phyloP scores from a whole-genome alignment of 1,139 yeast genomes.

The Sugiyamaella novakii region DNA sequence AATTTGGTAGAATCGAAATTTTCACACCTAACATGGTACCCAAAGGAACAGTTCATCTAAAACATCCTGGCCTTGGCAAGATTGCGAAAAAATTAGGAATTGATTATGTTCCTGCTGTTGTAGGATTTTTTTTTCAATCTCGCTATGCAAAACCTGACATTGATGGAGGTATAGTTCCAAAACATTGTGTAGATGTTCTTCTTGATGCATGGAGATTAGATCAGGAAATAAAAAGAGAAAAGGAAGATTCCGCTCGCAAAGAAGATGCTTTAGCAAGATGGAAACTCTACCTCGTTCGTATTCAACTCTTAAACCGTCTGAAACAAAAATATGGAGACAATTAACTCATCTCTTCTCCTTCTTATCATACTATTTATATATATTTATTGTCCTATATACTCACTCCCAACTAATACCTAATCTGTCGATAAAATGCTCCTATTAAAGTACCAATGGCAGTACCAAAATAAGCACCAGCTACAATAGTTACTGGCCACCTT shows the following conservation, averaged over 20 bases:
- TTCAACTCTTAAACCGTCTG: constrained; percentile 61
- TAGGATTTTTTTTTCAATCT: constrained; percentile 62
- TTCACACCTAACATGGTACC: constrained; percentile 76
- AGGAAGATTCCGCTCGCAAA: constrained; percentile 23
- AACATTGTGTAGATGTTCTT: constrained; percentile 60
- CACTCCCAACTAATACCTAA: too few relatives aligned
- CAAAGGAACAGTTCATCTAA: constrained; percentile 59
- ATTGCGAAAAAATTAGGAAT: constrained; percentile 64
- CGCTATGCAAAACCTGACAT: constrained; percentile 60
- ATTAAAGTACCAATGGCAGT: constrained; percentile 56
- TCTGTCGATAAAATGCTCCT: constrained; percentile 30
- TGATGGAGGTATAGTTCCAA: constrained; percentile 67
- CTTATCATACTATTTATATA: too few relatives aligned
- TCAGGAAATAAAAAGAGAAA: constrained; percentile 48
- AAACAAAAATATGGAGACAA: constrained; percentile 37
- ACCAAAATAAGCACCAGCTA: constrained; percentile 80
- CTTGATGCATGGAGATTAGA: constrained; percentile 50
- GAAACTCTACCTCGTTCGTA: constrained; percentile 62
- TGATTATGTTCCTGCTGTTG: constrained; percentile 74
- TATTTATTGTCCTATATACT: too few relatives aligned
- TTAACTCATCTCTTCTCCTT: neutral
- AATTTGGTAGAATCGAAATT: constrained; percentile 73
- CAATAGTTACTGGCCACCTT: constrained; percentile 89
- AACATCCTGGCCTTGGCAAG: constrained; percentile 53
- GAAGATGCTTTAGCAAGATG: constrained; percentile 57